A percentile compares a stretch with the other conserved stretches of the same genome.
Conservation (phyloP, 1,284 basidiomycete genomes). For the Athelia psychrophila region DNA sequence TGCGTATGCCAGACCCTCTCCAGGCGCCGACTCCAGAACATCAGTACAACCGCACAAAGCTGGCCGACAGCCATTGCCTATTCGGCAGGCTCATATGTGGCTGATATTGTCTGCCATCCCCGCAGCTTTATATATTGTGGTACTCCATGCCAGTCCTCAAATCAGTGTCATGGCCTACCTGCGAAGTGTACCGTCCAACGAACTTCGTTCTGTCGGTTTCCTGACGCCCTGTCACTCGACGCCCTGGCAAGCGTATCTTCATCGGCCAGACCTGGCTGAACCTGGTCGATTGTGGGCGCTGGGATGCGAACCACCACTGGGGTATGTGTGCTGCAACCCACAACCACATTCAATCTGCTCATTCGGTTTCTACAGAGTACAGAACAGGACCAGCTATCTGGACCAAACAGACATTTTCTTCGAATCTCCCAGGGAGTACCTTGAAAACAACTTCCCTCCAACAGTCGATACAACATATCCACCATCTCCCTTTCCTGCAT, state of each 20-base stretch:
- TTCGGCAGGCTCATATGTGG: slow-evolving; percentile 34
- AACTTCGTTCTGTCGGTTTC: slow-evolving; percentile 70
- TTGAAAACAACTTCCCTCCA: slow-evolving; percentile 62
- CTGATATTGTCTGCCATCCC: slow-evolving; percentile 56
- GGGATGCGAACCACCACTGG: slow-evolving; percentile 87
- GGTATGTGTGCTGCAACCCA: slow-evolving; percentile 41
- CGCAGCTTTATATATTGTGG: slow-evolving; percentile 62
- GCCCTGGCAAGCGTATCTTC: slow-evolving; percentile 90
- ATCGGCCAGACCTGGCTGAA: slow-evolving; percentile 56
- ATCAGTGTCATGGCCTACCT: slow-evolving; percentile 70
- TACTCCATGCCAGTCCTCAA: slow-evolving; percentile 78
- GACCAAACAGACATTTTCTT: slow-evolving; percentile 91
- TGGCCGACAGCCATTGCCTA: slow-evolving; percentile 17
- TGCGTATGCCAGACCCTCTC: slow-evolving; percentile 14
- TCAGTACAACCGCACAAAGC: slow-evolving; percentile 10
- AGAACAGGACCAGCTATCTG: slow-evolving; percentile 53
- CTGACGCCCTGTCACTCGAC: slow-evolving; percentile 99
- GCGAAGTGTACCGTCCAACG: slow-evolving; percentile 43
- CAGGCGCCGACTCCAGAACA: too few relatives aligned
- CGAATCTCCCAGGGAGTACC: slow-evolving; percentile 65
- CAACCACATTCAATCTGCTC: slow-evolving; percentile 4
- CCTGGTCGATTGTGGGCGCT: slow-evolving; percentile 72
- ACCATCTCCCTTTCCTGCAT: slow-evolving; percentile 53
- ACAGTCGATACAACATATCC: slow-evolving; percentile 66
- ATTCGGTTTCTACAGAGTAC: slow-evolving; percentile 36